Evolutionary conservation across 2,329 filamentous ascomycete species (phyloP).

Genomic region (Periglandula ipomoeae): DNA sequence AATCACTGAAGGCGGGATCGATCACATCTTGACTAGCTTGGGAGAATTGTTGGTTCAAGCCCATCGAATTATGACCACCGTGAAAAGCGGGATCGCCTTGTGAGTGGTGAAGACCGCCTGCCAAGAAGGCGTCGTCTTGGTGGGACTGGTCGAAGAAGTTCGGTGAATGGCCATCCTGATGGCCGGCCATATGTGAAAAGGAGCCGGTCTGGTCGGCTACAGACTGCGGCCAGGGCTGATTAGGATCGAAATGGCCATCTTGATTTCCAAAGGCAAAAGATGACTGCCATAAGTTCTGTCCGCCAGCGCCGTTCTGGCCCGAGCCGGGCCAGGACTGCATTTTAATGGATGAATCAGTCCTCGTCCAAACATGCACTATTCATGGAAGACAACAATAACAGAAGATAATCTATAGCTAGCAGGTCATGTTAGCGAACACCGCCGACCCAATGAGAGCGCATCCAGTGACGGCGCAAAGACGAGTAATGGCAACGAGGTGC

Average conservation of each 20-base stretch:
- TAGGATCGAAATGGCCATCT: conserved; percentile 28
- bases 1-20: conserved; percentile 26
- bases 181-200: conserved; percentile 21
- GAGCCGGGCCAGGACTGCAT: conserved; percentile 33
- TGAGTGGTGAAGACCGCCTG: conserved; percentile 20
- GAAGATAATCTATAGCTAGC: conserved; percentile 18
- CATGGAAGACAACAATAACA: conserved; percentile 7
- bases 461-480: conserved; percentile 8
- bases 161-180: conserved; percentile 20
- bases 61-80: conserved; percentile 20
- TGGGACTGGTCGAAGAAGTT: conserved; percentile 27
- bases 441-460: conserved; percentile 7
- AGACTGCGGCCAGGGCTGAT: conserved; percentile 29
- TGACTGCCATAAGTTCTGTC: conserved; percentile 25
- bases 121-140: conserved; percentile 24
- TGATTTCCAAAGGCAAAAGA: conserved; percentile 24
- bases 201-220: conserved; percentile 22
- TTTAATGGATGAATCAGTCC: conserved; percentile 17
- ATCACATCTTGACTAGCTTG: conserved; percentile 26
- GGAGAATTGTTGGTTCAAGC: conserved; percentile 25
- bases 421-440: conserved; percentile 21
- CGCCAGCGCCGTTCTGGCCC: conserved; percentile 27
- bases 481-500: conserved; percentile 7
- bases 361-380: conserved; percentile 14
- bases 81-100: conserved; percentile 22